Base-by-base conservation (phyloP, 768 basidiomycete genomes). In the Paxillus ammoniavirescens region DNA sequence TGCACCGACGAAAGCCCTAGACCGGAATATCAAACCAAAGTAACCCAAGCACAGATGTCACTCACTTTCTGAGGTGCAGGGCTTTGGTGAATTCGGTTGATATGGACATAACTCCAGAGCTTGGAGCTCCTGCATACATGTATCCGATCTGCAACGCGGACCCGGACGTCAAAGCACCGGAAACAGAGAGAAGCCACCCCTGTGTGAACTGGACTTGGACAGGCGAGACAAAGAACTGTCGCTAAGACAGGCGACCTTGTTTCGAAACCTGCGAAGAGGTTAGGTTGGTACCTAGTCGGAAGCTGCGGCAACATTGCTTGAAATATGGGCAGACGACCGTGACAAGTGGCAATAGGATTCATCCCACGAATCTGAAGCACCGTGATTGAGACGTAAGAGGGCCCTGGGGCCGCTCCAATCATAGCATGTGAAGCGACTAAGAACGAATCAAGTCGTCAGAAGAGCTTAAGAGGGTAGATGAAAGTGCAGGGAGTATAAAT, bases 1-100 rank as follows among this genome's bases (percentile, higher is more conserved):
- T n/a, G 38, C 55, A 17, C 38, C 33, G n/a, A 40, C 42, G 40
- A 55, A 53, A 18, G 54, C 13, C 28, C 54, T 55, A 41, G 30
- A 6, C 13, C 6, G 37, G 26, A n/a, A 14, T 13, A 13, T 38
- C 13, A 38, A n/a, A n/a, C 13, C 14, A 8, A 5, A 38, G n/a
- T n/a, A 38, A 38, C n/a, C 13, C 13, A 14, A n/a, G n/a, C 37
- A 14, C 5, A 13, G n/a, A 38, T 14, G 3, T 14, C n/a, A 38
- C n/a, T 14, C 37, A 38, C 37, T 38, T 38, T 38, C 37, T 9
- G 13, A 38, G 8, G 7, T 38, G 37, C 6, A 38, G 37, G 13
- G 10, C 13, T 38, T n/a, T 9, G 10, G 13, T 15, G n/a, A 38
- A 38, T 7, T n/a, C n/a, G 13, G 13, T 9, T 7, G 37, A 38